phyloP scores from a whole-genome alignment of 345 rosid species.

The Hypericum androsaemum region DNA sequence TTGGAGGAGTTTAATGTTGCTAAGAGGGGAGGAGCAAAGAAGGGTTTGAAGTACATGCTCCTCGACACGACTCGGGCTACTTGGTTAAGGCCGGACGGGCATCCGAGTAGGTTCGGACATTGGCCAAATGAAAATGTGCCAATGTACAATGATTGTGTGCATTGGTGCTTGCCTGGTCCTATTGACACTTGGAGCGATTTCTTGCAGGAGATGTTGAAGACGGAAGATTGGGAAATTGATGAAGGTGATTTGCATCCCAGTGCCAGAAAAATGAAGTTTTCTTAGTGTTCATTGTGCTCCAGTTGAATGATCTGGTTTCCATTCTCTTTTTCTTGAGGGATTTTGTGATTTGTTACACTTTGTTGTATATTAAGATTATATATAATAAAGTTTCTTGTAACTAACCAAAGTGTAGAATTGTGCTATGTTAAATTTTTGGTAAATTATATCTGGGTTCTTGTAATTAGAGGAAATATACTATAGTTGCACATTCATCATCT shows the following conservation, averaged over 20 bases:
- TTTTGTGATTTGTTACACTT: neutral
- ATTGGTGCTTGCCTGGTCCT: slow-evolving; percentile 94
- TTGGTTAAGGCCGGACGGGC: slow-evolving; percentile 75
- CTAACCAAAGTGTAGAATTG: no score
- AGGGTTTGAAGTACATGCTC: slow-evolving; percentile 44
- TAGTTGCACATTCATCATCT: no score
- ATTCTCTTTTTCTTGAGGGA: no score
- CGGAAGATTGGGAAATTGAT: slow-evolving; percentile 35
- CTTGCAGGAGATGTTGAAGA: slow-evolving; percentile 73
- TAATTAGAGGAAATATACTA: no score
- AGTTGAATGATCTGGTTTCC: no score
- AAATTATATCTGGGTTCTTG: no score
- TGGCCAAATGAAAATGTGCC: slow-evolving; percentile 55
- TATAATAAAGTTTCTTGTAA: no score
- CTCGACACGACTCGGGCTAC: slow-evolving; percentile 52
- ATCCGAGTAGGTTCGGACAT: slow-evolving; percentile 66
- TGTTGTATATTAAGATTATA: no score
- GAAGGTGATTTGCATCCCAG: slow-evolving; percentile 18
- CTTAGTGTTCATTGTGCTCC: no score
- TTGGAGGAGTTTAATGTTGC: slow-evolving; percentile 64
- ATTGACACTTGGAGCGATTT: slow-evolving; percentile 75
- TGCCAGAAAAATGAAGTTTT: slow-evolving; percentile 13
- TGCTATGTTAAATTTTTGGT: no score
- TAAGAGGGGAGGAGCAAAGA: slow-evolving; percentile 38
- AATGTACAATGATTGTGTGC: slow-evolving; percentile 75